phyloP scores from a whole-genome alignment of 352 stramenopile species.

The Phytophthora nicotianae region DNA sequence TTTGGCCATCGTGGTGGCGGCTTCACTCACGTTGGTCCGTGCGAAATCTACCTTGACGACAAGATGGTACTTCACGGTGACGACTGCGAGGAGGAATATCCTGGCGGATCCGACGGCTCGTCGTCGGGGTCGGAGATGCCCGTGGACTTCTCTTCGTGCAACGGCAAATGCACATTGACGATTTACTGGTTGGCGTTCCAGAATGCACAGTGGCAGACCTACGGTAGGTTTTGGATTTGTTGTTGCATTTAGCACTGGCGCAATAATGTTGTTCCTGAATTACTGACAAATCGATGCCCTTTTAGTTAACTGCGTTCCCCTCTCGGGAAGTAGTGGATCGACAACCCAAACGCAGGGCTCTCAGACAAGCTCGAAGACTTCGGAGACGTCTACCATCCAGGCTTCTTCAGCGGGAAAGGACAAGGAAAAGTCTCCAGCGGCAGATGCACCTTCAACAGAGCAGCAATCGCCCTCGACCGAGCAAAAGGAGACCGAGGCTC shows the following conservation, averaged over 20 bases:
- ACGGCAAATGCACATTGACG: constrained; percentile 30
- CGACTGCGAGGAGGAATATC: constrained; percentile 43
- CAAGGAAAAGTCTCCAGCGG: not conserved
- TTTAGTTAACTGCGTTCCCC: not conserved
- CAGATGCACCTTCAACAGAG: not conserved
- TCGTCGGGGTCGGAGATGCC: constrained; percentile 32
- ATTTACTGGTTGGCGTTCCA: not conserved
- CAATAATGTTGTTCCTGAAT: not conserved
- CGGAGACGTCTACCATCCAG: not conserved
- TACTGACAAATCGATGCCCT: not conserved
- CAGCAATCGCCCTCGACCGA: not conserved
- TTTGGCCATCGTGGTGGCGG: constrained; percentile 34
- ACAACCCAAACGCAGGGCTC: not conserved
- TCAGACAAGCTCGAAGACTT: not conserved
- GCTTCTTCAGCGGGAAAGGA: not conserved
- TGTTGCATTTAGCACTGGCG: not conserved
- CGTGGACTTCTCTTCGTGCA: constrained; percentile 48
- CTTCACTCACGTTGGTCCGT: constrained; percentile 44
- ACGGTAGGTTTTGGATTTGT: not conserved
- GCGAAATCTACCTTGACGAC: constrained; percentile 54
- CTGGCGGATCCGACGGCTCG: constrained; percentile 8
- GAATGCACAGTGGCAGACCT: constrained; percentile 20
- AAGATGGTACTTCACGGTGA: constrained; percentile 41
- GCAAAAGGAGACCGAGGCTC: not conserved
- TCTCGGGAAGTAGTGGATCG: not conserved